Evolutionary conservation across 106 monocot species (phyloP).

Genomic region (Hemerocallis citrina): DNA sequence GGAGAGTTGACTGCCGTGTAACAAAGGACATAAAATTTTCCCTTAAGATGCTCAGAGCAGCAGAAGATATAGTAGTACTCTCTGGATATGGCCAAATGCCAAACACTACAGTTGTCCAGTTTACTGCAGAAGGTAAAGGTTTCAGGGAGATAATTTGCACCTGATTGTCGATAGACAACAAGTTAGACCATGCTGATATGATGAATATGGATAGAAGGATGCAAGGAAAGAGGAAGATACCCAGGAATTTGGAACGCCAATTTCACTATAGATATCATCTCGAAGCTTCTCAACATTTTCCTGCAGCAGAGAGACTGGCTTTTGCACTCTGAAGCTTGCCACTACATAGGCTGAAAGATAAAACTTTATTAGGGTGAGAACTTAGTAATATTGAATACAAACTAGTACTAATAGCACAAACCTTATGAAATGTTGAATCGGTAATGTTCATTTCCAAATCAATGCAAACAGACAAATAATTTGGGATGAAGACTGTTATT

Average conservation of each 20-base stretch:
- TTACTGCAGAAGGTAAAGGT: conserved; percentile 34
- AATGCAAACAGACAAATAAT: background rate
- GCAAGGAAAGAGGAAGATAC: conserved; percentile 30
- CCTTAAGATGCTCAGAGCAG: conserved; percentile 60
- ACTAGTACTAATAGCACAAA: conserved; percentile 1
- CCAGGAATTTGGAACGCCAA: conserved; percentile 62
- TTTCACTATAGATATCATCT: conserved; percentile 81
- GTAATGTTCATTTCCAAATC: background rate
- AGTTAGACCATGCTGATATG: conserved; percentile 6
- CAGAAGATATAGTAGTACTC: conserved; percentile 54
- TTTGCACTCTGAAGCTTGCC: conserved; percentile 80
- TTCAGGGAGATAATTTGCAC: conserved; percentile 47
- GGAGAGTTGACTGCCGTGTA: conserved; percentile 46
- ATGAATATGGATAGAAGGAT: background rate
- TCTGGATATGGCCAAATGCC: conserved; percentile 70
- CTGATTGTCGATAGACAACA: conserved; percentile 18
- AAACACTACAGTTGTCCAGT: conserved; percentile 85
- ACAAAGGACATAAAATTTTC: conserved; percentile 61
- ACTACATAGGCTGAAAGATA: conserved; percentile 58
- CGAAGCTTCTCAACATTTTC: conserved; percentile 54
- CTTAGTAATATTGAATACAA: background rate
- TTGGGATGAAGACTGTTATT: too few relatives aligned
- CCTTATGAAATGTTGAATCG: background rate
- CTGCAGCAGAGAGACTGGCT: conserved; percentile 33
- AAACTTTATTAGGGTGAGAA: background rate